Percentiles rank a stretch among this genome's conserved stretches.
Evolutionary conservation across 495 filamentous ascomycete species (phyloP).

Genomic region (Bacidia rubella): DNA sequence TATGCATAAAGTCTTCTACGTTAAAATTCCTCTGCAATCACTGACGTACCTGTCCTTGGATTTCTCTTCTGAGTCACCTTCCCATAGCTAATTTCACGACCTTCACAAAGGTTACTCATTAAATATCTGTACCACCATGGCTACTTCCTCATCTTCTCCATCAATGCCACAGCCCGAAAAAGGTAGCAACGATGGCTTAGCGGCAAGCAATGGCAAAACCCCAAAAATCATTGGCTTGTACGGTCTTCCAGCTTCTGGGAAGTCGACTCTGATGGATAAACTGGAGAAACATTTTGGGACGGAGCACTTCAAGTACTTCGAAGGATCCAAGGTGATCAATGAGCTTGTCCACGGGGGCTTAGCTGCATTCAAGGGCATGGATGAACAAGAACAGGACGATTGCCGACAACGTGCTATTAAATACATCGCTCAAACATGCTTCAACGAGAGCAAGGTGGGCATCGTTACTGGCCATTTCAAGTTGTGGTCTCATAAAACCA

Average conservation of each 20-base stretch:
- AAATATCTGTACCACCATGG: too few relatives aligned
- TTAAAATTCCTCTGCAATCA: too few relatives aligned
- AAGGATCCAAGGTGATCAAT: conserved; percentile 28
- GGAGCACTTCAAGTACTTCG: conserved; percentile 29
- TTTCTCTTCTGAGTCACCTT: too few relatives aligned
- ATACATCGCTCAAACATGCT: conserved; percentile 29
- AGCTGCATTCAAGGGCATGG: conserved; percentile 32
- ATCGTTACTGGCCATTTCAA: conserved; percentile 49
- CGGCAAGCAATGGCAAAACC: neutral
- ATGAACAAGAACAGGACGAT: conserved; percentile 26
- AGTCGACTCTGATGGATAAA: conserved; percentile 35
- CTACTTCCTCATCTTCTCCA: too few relatives aligned
- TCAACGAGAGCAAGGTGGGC: conserved; percentile 24
- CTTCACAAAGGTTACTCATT: too few relatives aligned
- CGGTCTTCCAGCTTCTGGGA: conserved; percentile 49
- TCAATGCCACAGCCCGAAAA: neutral
- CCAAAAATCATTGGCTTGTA: conserved; percentile 45
- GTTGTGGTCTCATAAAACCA: conserved; percentile 39
- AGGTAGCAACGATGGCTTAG: neutral
- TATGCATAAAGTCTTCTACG: too few relatives aligned
- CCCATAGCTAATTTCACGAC: too few relatives aligned
- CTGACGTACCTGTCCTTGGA: too few relatives aligned
- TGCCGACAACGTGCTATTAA: conserved; percentile 38
- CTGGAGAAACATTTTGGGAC: conserved; percentile 28
- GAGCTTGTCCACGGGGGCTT: conserved; percentile 37